Conservation (phyloP, 1,139 yeast genomes). For the Debaryomycetaceae sp. region DNA sequence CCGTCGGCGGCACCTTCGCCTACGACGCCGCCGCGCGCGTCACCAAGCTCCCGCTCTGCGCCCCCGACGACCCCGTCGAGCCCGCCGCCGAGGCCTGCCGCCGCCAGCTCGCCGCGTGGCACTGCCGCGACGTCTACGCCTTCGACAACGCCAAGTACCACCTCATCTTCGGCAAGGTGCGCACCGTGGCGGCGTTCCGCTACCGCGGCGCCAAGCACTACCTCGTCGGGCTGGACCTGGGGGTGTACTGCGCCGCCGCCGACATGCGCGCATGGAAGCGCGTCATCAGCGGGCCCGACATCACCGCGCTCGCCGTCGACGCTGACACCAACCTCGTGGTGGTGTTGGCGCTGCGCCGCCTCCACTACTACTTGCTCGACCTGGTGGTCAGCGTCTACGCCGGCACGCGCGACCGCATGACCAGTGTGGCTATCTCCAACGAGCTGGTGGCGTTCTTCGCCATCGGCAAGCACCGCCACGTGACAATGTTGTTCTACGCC, state of each 20-base stretch:
- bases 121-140: constrained; percentile 26
- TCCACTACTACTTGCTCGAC: constrained; percentile 59
- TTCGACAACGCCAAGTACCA: constrained; percentile 20
- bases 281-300: constrained; percentile 49
- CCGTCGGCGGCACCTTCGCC: constrained; percentile 61
- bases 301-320: constrained; percentile 60
- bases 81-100: constrained; percentile 32
- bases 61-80: constrained; percentile 62
- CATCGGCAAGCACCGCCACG: constrained; percentile 58
- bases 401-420: constrained; percentile 26
- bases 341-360: constrained; percentile 52
- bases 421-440: constrained; percentile 32
- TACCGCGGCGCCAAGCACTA: constrained; percentile 22
- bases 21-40: constrained; percentile 57
- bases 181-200: constrained; percentile 23
- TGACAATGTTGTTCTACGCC: constrained; percentile 53
- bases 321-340: constrained; percentile 55
- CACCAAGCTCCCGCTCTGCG: constrained; percentile 53
- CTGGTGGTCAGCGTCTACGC: constrained; percentile 37
- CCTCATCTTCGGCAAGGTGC: constrained; percentile 25
- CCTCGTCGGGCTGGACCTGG: constrained; percentile 32
- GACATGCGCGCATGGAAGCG: constrained; percentile 54
- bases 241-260: constrained; percentile 47
- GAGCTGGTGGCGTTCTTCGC: constrained; percentile 48
- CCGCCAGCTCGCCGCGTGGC: constrained; percentile 18